Evolutionary conservation across 805 yeast genomes (phyloP).

Genomic region (Tetrapisispora iriomotensis): DNA sequence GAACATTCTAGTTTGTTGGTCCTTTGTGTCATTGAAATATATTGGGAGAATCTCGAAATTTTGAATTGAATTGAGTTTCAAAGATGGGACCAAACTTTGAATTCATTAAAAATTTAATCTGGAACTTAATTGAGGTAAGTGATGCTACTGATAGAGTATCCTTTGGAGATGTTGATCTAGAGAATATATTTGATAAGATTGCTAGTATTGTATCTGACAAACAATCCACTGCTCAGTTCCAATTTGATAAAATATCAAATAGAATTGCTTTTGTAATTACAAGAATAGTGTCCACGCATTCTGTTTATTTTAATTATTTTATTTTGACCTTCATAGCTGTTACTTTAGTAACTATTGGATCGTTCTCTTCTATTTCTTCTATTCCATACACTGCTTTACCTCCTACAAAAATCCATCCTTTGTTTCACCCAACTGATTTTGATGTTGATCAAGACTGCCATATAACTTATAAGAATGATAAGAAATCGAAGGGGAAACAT

Average conservation of each 20-base stretch:
- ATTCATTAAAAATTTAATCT: neutral
- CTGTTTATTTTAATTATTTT: neutral
- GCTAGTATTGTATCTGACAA: neutral
- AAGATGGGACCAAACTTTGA: no score
- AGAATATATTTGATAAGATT: conserved; percentile 2
- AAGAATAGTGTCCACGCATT: neutral
- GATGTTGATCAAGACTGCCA: conserved; percentile 21
- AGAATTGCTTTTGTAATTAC: neutral
- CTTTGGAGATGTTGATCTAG: neutral
- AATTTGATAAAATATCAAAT: neutral
- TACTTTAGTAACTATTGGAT: conserved; percentile 27
- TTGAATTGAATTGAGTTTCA: no score
- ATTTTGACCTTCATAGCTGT: conserved; percentile 15
- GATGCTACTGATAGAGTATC: neutral
- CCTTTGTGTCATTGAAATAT: no score
- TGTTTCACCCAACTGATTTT: conserved; percentile 35
- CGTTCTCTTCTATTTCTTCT: conserved; percentile 28
- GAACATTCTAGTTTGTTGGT: no score
- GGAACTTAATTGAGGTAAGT: neutral
- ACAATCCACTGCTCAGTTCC: neutral
- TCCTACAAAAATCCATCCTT: conserved; percentile 31
- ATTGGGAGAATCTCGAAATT: no score
- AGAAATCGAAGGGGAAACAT: conserved; percentile 5
- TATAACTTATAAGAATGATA: conserved; percentile 12
- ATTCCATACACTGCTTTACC: conserved; percentile 24